A percentile compares a stretch with the other conserved stretches of the same genome.
These are phyloP conservation scores for Jamesozyma lodderae DNA, from an alignment of 805 yeast species.

Conservation along the genomic window DNA sequence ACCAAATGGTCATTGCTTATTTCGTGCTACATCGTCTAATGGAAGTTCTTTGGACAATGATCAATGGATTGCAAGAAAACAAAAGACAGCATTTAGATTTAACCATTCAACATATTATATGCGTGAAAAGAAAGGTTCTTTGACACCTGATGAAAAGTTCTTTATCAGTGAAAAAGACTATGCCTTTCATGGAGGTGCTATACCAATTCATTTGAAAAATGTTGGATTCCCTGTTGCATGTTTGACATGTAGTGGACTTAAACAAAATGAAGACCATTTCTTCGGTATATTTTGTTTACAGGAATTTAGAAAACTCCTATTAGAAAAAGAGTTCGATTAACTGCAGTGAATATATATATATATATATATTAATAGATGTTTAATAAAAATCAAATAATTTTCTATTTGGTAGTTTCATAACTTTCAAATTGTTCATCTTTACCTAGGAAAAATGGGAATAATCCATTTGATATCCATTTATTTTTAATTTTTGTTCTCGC, in stretches of 20 bases:
- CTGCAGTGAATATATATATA: background rate
- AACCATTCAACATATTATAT: conserved; percentile 40
- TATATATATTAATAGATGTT: background rate
- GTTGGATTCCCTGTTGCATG: conserved; percentile 36
- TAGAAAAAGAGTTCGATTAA: background rate
- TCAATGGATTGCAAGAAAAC: conserved; percentile 43
- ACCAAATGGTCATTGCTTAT: conserved; percentile 38
- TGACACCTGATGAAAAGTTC: conserved; percentile 33
- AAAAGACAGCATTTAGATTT: conserved; percentile 39
- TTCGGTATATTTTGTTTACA: conserved; percentile 29
- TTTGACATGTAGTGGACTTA: conserved; percentile 47
- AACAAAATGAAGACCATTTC: conserved; percentile 46
- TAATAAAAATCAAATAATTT: background rate
- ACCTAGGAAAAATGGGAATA: conserved; percentile 27
- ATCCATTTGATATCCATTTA: conserved; percentile 44
- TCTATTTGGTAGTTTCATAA: background rate
- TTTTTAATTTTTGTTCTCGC: conserved; percentile 38
- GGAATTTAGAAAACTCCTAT: conserved; percentile 11
- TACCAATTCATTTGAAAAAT: conserved; percentile 36
- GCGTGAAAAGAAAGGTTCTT: conserved; percentile 35
- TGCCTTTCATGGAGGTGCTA: conserved; percentile 50
- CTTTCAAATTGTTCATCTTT: background rate
- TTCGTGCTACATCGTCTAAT: conserved; percentile 32
- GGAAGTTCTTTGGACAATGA: conserved; percentile 44
- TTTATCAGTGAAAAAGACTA: conserved; percentile 37